Conservation (phyloP, 345 rosid genomes). For the Xanthoceras sorbifolium region DNA sequence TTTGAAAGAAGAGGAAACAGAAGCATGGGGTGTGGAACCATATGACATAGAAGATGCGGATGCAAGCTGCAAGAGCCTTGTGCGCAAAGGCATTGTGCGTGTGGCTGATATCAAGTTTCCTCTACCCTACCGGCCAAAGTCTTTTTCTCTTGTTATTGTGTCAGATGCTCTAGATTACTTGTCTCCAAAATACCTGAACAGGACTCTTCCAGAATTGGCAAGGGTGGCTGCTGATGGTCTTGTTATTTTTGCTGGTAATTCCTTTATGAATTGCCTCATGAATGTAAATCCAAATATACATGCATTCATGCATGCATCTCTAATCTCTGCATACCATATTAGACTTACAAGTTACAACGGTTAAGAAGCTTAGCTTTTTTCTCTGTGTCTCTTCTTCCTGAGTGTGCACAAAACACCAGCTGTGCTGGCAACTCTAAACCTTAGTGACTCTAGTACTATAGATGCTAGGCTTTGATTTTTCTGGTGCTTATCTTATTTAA, state of each 20-base stretch:
- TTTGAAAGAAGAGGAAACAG: conserved; percentile 84
- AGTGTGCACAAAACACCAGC: neutral
- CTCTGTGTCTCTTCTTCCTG: neutral
- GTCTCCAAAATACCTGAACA: conserved; percentile 91
- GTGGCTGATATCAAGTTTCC: conserved; percentile 94
- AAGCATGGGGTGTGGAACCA: conserved; percentile 98
- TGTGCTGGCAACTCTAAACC: neutral
- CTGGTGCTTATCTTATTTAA: neutral
- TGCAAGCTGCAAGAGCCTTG: conserved; percentile 73
- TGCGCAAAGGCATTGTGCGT: conserved; percentile 83
- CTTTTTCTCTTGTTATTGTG: conserved; percentile 87
- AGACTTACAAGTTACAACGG: neutral
- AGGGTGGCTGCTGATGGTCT: conserved; percentile 85
- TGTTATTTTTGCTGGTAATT: conserved; percentile 74
- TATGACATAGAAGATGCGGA: conserved; percentile 95
- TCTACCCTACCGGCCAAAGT: conserved; percentile 83
- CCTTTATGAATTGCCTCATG: neutral
- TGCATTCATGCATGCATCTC: neutral
- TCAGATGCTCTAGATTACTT: conserved; percentile 95
- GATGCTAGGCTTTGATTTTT: neutral
- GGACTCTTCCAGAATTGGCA: conserved; percentile 86
- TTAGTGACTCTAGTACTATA: neutral
- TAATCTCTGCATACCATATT: too few species aligned
- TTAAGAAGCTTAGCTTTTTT: neutral
- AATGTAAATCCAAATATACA: neutral